Evolutionary conservation across 306 rosid genomes (phyloP).

Genomic region (Vigna nakashimae): DNA sequence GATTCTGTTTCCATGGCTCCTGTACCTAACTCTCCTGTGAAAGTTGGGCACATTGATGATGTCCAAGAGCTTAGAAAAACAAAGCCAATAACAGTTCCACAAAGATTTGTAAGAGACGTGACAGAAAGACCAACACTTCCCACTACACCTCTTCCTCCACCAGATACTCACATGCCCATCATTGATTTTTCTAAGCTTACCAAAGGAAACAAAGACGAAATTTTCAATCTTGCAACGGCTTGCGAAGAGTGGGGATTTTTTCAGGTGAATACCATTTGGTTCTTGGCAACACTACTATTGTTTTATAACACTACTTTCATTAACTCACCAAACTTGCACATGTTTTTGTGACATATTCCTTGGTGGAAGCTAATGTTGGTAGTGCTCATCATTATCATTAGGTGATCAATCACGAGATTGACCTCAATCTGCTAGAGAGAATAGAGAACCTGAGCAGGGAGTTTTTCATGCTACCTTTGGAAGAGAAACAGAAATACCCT

Average conservation of each 20-base stretch:
- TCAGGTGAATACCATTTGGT: slow-evolving; percentile 62
- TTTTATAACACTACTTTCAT: slow-evolving; percentile 2
- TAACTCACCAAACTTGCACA: not conserved
- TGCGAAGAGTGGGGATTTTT: slow-evolving; percentile 95
- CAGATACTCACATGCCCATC: slow-evolving; percentile 66
- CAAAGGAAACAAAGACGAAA: slow-evolving; percentile 61
- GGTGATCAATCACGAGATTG: slow-evolving; percentile 88
- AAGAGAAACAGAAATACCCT: slow-evolving; percentile 83
- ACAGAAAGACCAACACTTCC: slow-evolving; percentile 70
- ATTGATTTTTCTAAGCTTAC: slow-evolving; percentile 73
- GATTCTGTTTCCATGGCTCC: slow-evolving; percentile 70
- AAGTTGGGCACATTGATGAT: slow-evolving; percentile 89
- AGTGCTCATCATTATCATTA: slow-evolving; percentile 19
- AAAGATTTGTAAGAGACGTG: slow-evolving; percentile 83
- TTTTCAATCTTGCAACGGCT: slow-evolving; percentile 67
- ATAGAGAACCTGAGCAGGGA: slow-evolving; percentile 71
- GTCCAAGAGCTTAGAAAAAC: slow-evolving; percentile 88
- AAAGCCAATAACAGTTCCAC: slow-evolving; percentile 71
- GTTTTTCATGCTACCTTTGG: slow-evolving; percentile 92
- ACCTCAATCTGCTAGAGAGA: slow-evolving; percentile 64
- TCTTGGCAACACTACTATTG: not conserved
- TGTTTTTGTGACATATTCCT: not conserved
- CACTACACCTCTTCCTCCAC: slow-evolving; percentile 44
- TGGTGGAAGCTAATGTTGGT: slow-evolving; percentile 40
- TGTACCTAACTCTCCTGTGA: slow-evolving; percentile 55